Evolutionary conservation across 495 filamentous ascomycete species (phyloP), one percentile per base, ranked within the genome.

Genomic region (Tuber microsphaerosporum): DNA sequence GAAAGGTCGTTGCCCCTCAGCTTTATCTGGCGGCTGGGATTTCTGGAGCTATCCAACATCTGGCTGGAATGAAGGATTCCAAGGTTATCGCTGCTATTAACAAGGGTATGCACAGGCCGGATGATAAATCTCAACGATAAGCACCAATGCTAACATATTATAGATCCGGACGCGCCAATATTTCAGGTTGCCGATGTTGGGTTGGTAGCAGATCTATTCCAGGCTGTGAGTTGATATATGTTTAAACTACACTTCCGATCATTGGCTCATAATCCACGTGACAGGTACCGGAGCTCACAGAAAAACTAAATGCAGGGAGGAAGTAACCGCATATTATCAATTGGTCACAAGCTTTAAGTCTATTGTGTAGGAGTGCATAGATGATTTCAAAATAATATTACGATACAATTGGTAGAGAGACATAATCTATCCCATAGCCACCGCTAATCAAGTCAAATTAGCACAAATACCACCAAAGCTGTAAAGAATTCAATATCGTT

Each of bases 61-160:
- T 99, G 85, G 96, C 96, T 65, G 95, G 95, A 83, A 99, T 99
- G 95, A 99, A 99, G 89, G 95, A 99, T 84, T 97, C 93, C 87
- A 99, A 99, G 87, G 96, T 99, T 76, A 99, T 99, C 87, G 96
- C 94, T 51, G 93, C 92, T 43, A 98, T 99, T 83, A 98, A 99
- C 87, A 99, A 99, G 87, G 75, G 77, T 79, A 71, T 34, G 45
- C 19, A 39, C 26, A 34, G 20, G 31, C 39, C 48, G 26, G 34
- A 10, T 42, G 46, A 56, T 7, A 17, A 69, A 12, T 6, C n/a
- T 43, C 31, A 8, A 22, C 0, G 9, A 37, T 65, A 37, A 1
- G 0, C 68, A 34, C 46, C 26, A 39, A 41, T 26, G 1, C 39
- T 26, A 71, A 51, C 68, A 42, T 14, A 34, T 16, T 17, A 69